Percentiles rank a stretch among this genome's conserved stretches.
Conservation (phyloP, 345 rosid species). For the Lepidium africanum region DNA sequence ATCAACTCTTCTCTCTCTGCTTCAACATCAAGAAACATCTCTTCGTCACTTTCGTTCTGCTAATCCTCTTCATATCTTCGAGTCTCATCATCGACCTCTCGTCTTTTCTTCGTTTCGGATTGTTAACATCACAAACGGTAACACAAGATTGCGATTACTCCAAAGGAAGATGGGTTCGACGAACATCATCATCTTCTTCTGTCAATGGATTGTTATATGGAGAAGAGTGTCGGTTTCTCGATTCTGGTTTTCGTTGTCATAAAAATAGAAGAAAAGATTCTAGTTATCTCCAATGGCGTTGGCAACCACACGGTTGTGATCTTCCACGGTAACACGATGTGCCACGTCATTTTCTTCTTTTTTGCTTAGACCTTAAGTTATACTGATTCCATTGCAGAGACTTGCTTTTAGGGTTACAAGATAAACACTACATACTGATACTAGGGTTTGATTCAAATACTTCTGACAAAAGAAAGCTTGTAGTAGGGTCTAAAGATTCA, state of each 20-base stretch:
- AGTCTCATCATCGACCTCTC: slow-evolving; percentile 11
- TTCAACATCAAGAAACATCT: slow-evolving; percentile 34
- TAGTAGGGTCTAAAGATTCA: neutral
- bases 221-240: slow-evolving; percentile 75
- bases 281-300: slow-evolving; percentile 69
- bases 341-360: neutral
- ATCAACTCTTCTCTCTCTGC: slow-evolving; percentile 13
- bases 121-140: neutral
- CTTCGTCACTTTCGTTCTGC: slow-evolving; percentile 14
- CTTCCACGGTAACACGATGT: slow-evolving; percentile 51
- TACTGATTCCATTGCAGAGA: neutral
- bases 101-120: slow-evolving; percentile 20
- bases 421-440: neutral
- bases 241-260: slow-evolving; percentile 69
- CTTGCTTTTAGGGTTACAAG: neutral
- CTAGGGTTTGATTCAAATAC: neutral
- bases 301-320: slow-evolving; percentile 78
- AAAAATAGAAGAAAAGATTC: slow-evolving; percentile 54
- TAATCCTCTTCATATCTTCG: slow-evolving; percentile 35
- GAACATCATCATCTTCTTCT: slow-evolving; percentile 20
- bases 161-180: slow-evolving; percentile 60
- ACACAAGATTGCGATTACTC: slow-evolving; percentile 46
- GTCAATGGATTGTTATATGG: slow-evolving; percentile 21
- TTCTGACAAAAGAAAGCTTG: neutral
- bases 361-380: slow-evolving; percentile 10